A percentile compares a stretch with the other conserved stretches of the same genome.
These are phyloP conservation scores for Aspergillus sparsus DNA, from an alignment of 495 filamentous ascomycete species.

Conservation along the genomic window DNA sequence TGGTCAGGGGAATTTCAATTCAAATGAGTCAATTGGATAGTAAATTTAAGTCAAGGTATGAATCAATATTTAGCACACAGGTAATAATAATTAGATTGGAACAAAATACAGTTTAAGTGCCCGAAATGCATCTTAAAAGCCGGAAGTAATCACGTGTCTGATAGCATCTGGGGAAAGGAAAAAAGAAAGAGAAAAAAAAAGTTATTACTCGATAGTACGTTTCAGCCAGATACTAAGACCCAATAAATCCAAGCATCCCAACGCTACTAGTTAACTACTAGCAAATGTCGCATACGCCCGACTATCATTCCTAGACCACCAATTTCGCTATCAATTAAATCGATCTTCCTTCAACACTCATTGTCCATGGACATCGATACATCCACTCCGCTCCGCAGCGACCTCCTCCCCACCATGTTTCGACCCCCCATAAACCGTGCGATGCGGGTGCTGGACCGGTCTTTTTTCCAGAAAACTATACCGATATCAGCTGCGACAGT, in stretches of 20 bases:
- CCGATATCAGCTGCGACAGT: constrained; percentile 78
- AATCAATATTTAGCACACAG: not conserved
- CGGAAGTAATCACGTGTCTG: constrained; percentile 18
- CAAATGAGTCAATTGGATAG: not conserved
- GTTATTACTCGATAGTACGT: not conserved
- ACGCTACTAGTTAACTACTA: not conserved
- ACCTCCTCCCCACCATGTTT: constrained; percentile 58
- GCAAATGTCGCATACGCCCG: not conserved
- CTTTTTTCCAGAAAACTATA: constrained; percentile 75
- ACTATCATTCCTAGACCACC: not conserved
- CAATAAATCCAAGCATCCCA: too few relatives aligned
- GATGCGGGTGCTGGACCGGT: constrained; percentile 75
- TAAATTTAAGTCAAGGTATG: not conserved
- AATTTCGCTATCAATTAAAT: constrained; percentile 2
- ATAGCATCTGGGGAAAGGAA: constrained; percentile 18
- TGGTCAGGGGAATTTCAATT: too few relatives aligned
- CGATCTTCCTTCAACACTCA: not conserved
- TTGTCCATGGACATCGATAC: constrained; percentile 35
- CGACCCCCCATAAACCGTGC: constrained; percentile 81
- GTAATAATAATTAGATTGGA: too few relatives aligned
- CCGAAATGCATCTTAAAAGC: not conserved
- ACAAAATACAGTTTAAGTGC: not conserved
- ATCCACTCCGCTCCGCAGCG: constrained; percentile 25
- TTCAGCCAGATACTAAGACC: too few relatives aligned
- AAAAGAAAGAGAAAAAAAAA: constrained; percentile 11